A percentile compares a stretch with the other conserved stretches of the same genome.
Conservation (phyloP, 1,284 basidiomycete species). For the Schizopora paradoxa region DNA sequence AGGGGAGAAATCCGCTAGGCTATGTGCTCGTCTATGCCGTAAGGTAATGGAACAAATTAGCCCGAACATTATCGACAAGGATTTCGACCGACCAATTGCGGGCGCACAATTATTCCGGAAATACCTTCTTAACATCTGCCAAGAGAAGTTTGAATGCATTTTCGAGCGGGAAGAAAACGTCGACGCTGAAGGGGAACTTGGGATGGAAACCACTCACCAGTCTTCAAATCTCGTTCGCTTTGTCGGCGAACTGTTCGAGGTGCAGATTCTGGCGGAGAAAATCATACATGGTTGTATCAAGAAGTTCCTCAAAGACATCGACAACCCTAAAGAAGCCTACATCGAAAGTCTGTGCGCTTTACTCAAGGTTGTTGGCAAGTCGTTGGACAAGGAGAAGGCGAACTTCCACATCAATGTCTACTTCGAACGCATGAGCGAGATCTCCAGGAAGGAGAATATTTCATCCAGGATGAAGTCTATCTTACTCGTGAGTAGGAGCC, state of each 20-base stretch:
- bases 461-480: constrained; percentile 90
- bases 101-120: constrained; percentile 68
- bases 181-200: too few species aligned
- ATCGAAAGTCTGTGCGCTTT: constrained; percentile 95
- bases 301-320: constrained; percentile 86
- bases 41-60: constrained; percentile 92
- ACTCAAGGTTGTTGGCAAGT: constrained; percentile 79
- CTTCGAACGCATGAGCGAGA: constrained; percentile 83
- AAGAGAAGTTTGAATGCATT: constrained; percentile 61
- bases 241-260: constrained; percentile 96
- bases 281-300: constrained; percentile 97
- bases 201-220: constrained; percentile 95
- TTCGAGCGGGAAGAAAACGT: constrained; percentile 58
- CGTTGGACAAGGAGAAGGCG: constrained; percentile 77
- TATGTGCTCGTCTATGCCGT: constrained; percentile 92
- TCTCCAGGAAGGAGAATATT: constrained; percentile 69
- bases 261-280: constrained; percentile 89
- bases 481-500: constrained; percentile 65
- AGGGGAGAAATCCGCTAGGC: constrained; percentile 92
- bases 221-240: constrained; percentile 96
- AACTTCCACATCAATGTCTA: constrained; percentile 88
- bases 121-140: constrained; percentile 65
- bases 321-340: constrained; percentile 94
- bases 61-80: constrained; percentile 81
- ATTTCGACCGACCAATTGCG: constrained; percentile 74